phyloP scores from a whole-genome alignment of 495 filamentous ascomycete genomes.

The Penicillium robsamsonii region DNA sequence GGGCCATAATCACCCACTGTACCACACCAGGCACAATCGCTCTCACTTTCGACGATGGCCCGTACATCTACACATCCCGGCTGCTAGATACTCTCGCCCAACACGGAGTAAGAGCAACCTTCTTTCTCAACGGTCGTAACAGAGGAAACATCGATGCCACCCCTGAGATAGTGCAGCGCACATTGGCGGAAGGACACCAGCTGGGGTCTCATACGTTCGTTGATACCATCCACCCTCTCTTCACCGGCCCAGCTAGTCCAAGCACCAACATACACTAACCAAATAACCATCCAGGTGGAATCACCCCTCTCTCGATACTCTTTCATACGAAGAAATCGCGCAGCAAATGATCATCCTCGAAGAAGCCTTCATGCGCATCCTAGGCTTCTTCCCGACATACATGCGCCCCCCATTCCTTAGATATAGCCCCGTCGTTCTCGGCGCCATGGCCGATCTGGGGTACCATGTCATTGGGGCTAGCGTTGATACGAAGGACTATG shows the following conservation, averaged over 20 bases:
- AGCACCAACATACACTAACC: neutral
- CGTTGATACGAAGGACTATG: slow-evolving; percentile 48
- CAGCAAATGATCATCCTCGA: slow-evolving; percentile 70
- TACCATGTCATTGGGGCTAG: slow-evolving; percentile 46
- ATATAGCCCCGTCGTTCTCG: slow-evolving; percentile 28
- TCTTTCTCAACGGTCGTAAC: slow-evolving; percentile 71
- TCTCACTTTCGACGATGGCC: slow-evolving; percentile 77
- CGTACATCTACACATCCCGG: slow-evolving; percentile 60
- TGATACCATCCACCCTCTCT: neutral
- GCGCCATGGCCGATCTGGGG: slow-evolving; percentile 32
- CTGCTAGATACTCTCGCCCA: slow-evolving; percentile 61
- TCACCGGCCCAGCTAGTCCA: neutral
- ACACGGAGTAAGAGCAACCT: slow-evolving; percentile 63
- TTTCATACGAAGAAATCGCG: slow-evolving; percentile 50
- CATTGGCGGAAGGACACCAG: slow-evolving; percentile 64
- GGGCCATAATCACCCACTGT: slow-evolving; percentile 60
- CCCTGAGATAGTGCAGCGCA: slow-evolving; percentile 59
- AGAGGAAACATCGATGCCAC: slow-evolving; percentile 54
- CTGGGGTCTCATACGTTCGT: slow-evolving; percentile 71
- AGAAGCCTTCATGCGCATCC: slow-evolving; percentile 62
- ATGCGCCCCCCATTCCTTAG: slow-evolving; percentile 53
- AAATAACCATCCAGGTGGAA: slow-evolving; percentile 38
- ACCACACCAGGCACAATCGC: slow-evolving; percentile 57
- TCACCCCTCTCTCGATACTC: slow-evolving; percentile 59
- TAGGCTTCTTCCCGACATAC: slow-evolving; percentile 74